A percentile compares a stretch with the other conserved stretches of the same genome.
Conservation (phyloP, 2,329 filamentous ascomycete species). For the Colletotrichum abscissum region DNA sequence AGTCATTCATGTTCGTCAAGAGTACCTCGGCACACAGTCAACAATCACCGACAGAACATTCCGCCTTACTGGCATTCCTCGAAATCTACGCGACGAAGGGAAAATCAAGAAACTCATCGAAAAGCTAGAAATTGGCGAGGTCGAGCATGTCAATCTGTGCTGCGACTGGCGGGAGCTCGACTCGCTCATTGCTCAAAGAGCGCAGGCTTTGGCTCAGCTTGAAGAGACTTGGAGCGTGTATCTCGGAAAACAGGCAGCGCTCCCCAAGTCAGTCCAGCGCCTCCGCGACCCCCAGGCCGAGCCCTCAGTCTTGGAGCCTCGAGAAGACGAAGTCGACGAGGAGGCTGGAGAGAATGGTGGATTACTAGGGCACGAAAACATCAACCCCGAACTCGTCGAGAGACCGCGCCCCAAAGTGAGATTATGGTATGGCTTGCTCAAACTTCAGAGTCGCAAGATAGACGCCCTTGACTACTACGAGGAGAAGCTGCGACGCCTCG, state of each 20-base stretch:
- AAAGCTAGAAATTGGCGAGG: constrained; percentile 86
- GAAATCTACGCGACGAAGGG: constrained; percentile 80
- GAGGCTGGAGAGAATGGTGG: constrained; percentile 67
- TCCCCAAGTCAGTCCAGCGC: constrained; percentile 46
- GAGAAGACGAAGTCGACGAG: constrained; percentile 50
- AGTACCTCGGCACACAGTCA: constrained; percentile 91
- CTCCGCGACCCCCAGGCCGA: constrained; percentile 37
- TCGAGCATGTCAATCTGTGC: constrained; percentile 88
- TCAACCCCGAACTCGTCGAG: constrained; percentile 46
- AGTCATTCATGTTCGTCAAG: constrained; percentile 87
- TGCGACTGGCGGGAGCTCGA: constrained; percentile 89
- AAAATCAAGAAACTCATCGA: constrained; percentile 90
- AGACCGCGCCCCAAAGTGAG: constrained; percentile 73
- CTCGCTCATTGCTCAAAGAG: constrained; percentile 74
- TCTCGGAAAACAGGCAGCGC: constrained; percentile 65
- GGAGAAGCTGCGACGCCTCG: constrained; percentile 81
- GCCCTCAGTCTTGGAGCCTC: constrained; percentile 25
- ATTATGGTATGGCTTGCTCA: constrained; percentile 83
- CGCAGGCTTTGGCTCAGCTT: constrained; percentile 74
- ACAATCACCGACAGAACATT: constrained; percentile 98
- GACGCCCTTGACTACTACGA: constrained; percentile 97
- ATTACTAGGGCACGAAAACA: constrained; percentile 58
- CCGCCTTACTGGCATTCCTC: constrained; percentile 87
- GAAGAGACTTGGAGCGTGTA: constrained; percentile 88
- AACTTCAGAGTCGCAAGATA: constrained; percentile 76